These are phyloP conservation scores for Anastatica hierochuntica DNA, from an alignment of 345 rosid species.

Conservation along the genomic window DNA sequence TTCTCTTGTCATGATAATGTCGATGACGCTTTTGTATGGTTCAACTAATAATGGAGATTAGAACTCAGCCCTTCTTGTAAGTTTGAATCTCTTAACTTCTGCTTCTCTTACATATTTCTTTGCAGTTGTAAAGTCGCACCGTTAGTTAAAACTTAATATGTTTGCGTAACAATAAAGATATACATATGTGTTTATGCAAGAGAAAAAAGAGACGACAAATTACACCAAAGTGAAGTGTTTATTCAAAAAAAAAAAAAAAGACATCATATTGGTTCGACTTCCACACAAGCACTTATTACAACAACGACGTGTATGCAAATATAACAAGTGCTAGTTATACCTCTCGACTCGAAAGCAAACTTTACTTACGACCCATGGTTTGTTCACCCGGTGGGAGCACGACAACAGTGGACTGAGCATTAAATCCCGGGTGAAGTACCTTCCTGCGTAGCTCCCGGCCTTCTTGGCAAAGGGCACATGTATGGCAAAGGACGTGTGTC, in stretches of 20 bases:
- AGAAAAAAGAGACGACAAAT: no score
- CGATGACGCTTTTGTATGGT: no score
- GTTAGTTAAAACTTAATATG: no score
- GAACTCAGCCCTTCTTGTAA: no score
- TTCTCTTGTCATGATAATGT: no score
- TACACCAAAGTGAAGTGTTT: neutral
- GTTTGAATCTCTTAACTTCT: no score
- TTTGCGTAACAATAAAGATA: no score
- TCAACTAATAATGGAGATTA: no score
- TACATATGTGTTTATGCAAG: no score
- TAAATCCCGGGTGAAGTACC: conserved; percentile 80
- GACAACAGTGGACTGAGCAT: conserved; percentile 51
- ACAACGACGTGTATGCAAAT: neutral
- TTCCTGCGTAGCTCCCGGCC: conserved; percentile 92
- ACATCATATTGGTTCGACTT: neutral
- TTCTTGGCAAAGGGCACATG: conserved; percentile 92
- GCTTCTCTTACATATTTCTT: no score
- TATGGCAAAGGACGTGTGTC: conserved; percentile 72
- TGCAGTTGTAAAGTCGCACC: no score
- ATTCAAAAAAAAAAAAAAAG: conserved; percentile 2
- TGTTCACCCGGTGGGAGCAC: conserved; percentile 72
- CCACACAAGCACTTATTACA: neutral
- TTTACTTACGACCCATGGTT: conserved; percentile 57
- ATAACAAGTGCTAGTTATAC: neutral
- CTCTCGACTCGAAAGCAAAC: neutral